These are phyloP conservation scores for Linanthus parryae DNA, from an alignment of 148 eudicot genomes.

Conservation along the genomic window DNA sequence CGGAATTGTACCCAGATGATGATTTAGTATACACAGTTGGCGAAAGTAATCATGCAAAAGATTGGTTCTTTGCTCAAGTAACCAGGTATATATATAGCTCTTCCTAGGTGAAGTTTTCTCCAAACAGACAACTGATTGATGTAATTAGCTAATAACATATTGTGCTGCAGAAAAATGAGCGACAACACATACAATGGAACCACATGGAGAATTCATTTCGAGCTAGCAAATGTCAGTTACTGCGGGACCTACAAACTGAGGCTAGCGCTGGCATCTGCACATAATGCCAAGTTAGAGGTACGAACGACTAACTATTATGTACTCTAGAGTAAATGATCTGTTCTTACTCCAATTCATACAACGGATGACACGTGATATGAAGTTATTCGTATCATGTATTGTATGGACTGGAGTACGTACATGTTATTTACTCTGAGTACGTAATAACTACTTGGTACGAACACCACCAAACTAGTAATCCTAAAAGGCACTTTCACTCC, in stretches of 20 bases:
- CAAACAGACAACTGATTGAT: too few relatives aligned
- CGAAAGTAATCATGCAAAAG: not conserved
- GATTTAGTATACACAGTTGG: constrained; percentile 1
- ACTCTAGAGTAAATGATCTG: too few relatives aligned
- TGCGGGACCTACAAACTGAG: not conserved
- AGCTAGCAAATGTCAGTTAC: not conserved
- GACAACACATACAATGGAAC: not conserved
- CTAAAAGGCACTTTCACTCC: too few relatives aligned
- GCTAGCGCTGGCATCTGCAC: not conserved
- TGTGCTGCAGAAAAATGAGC: not conserved
- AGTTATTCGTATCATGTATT: too few relatives aligned
- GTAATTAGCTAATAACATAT: not conserved
- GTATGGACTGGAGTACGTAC: too few relatives aligned
- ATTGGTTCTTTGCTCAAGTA: constrained; percentile 7
- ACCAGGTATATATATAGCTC: too few relatives aligned
- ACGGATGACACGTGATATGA: too few relatives aligned
- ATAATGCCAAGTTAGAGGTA: not conserved
- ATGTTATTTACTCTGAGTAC: too few relatives aligned
- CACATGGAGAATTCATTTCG: not conserved
- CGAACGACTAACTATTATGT: not conserved
- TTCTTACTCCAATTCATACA: too few relatives aligned
- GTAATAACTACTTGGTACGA: too few relatives aligned
- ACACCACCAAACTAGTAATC: too few relatives aligned
- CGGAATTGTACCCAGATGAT: not conserved
- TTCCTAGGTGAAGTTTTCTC: too few relatives aligned